phyloP scores from a whole-genome alignment of 208 protist genomes.

The Leishmania guyanensis region DNA sequence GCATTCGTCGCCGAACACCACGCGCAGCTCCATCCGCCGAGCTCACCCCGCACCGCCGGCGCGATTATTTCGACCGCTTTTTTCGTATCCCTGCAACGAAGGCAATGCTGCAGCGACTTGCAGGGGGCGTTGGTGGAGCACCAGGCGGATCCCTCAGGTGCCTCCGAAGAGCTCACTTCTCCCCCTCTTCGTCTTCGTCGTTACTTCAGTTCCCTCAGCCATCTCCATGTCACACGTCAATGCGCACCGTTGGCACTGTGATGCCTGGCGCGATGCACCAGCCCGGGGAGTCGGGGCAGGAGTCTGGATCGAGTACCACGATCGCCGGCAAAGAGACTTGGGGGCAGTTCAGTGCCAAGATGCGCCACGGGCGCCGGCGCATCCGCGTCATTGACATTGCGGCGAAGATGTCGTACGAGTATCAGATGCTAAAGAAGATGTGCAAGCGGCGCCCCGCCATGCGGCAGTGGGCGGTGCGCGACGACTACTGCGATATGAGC shows the following conservation, averaged over 20 bases:
- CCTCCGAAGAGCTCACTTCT: background rate
- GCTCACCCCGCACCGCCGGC: background rate
- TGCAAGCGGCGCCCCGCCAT: constrained; percentile 82
- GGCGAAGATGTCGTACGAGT: constrained; percentile 93
- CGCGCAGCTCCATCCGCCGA: background rate
- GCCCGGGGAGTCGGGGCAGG: constrained; percentile 64
- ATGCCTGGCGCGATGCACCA: constrained; percentile 71
- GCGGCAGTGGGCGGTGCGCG: constrained; percentile 86
- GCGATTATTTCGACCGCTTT: background rate
- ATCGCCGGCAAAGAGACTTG: constrained; percentile 84
- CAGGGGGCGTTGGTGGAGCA: background rate
- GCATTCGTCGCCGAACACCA: background rate
- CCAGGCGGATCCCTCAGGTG: too few relatives aligned
- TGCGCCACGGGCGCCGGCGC: constrained; percentile 75
- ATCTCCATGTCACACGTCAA: constrained; percentile 8
- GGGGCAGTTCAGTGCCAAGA: constrained; percentile 83
- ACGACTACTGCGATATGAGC: constrained; percentile 88
- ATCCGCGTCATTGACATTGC: constrained; percentile 89
- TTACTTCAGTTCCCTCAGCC: background rate
- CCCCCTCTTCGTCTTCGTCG: background rate
- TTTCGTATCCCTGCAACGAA: background rate
- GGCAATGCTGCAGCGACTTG: constrained; percentile 18
- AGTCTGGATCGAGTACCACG: constrained; percentile 53
- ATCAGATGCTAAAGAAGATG: constrained; percentile 90
- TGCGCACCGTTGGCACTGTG: constrained; percentile 9